Base-by-base conservation (phyloP, 768 basidiomycete species). In the Xerocomellus intermedius region DNA sequence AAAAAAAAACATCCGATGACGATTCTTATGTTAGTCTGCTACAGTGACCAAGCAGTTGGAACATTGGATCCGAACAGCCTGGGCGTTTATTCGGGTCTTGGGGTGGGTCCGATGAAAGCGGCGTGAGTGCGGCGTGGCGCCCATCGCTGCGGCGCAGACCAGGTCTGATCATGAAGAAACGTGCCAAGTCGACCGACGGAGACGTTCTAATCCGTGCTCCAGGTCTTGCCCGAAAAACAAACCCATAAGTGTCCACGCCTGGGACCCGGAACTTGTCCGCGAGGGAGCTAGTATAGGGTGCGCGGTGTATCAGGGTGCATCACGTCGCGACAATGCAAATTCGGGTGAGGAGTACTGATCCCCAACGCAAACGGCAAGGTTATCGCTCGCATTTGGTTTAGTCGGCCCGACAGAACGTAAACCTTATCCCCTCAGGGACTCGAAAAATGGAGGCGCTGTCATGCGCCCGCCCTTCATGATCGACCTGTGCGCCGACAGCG, bases 381-480 rank as follows among this genome's bases (percentile, higher is more conserved):
- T 58, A 35, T 43, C 14, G 39, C 28, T 60, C 57, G 45, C 50
- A 58, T 41, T 7, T 12, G 38, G 39, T 13, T 33, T 16, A 26
- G 47, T 37, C 16, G 22, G 36, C 43, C 26, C n/a, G 30, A 50
- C 28, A 4, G 35, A 37, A 53, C 46, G 35, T 42, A 50, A 58
- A 28, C 50, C 14, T 6, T 26, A 26, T 33, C 30, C 44, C 36
- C 24, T 43, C 50, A 44, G 50, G 58, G 32, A 19, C 32, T 14
- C 30, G 36, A 37, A 54, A n/a, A 66, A 68, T 66, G 65, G 60
- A 66, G 60, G 26, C 26, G 17, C 33, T 14, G 50, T 54, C 57
- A 50, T 24, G 26, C 24, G 51, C 52, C 7, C 45, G 48, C 30
- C 46, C 24, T 61, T 66, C 65, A 67, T 64, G 65, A 65, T 62